These are phyloP conservation scores for Cercospora janseana DNA, from an alignment of 2,329 filamentous ascomycete species.

Conservation along the genomic window DNA sequence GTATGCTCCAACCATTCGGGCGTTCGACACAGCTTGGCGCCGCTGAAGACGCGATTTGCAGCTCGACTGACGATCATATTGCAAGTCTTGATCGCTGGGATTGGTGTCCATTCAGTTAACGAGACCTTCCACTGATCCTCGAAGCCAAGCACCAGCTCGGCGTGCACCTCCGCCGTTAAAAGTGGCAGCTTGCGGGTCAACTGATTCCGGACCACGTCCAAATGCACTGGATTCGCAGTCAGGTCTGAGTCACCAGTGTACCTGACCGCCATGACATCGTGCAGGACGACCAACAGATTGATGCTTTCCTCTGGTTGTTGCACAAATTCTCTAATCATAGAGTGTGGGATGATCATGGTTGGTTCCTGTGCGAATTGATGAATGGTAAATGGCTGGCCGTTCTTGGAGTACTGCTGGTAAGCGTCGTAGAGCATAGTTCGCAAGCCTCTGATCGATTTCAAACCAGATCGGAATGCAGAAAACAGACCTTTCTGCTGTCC, in stretches of 20 bases:
- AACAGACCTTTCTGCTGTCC: conserved; percentile 15
- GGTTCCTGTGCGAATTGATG: conserved; percentile 19
- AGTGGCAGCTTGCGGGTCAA: conserved; percentile 23
- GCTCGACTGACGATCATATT: conserved; percentile 23
- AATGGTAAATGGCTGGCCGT: conserved; percentile 13
- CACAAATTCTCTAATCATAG: conserved; percentile 18
- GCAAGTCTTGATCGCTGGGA: conserved; percentile 12
- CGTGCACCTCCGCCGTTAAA: conserved; percentile 21
- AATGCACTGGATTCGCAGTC: conserved; percentile 10
- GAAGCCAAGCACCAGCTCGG: conserved; percentile 20
- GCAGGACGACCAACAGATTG: conserved; percentile 11
- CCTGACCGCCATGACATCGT: conserved; percentile 16
- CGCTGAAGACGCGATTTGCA: conserved; percentile 26
- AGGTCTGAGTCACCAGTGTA: conserved; percentile 20
- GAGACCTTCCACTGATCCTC: conserved; percentile 20
- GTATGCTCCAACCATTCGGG: conserved; percentile 21
- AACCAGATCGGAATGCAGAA: conserved; percentile 9
- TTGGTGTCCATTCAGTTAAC: conserved; percentile 3
- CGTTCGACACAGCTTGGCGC: conserved; percentile 24
- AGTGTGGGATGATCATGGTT: conserved; percentile 20
- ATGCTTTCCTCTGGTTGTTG: conserved; percentile 22
- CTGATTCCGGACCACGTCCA: conserved; percentile 22
- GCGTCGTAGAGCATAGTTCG: conserved; percentile 17
- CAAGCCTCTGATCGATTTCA: conserved; percentile 17
- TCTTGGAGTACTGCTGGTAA: conserved; percentile 15